Base-by-base conservation (phyloP, 371 early-diverging fungal genomes). In the Massospora cicadina region DNA sequence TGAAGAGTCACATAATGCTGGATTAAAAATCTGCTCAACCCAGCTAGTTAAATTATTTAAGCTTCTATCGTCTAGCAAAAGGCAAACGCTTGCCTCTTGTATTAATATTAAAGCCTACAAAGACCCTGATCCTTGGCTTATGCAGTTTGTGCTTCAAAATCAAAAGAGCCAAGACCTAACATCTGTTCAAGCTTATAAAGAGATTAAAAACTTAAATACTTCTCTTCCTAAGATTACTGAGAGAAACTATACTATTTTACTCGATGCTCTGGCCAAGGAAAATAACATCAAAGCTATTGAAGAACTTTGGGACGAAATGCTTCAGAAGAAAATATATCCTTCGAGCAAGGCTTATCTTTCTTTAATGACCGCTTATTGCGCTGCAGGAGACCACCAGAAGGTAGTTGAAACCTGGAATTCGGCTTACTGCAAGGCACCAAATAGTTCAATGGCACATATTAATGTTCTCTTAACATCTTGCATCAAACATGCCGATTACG, bases 321-420 rank as follows among this genome's bases (percentile, higher is more conserved):
- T 10, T 13, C 1, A 17, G 2, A 33, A 62, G 24, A 62, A 30
- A 33, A 10, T 62, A 2, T 24, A 2, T 1, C 33, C 62, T 25
- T 17, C 28, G 17, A 17, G 17, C 33, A 21, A 33, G 2, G 33
- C 33, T 13, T 62, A 62, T 53, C 24, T 13, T 13, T 21, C 2
- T 24, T 21, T 62, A 3, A 62, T 62, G 62, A 26, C 32, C 17
- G 62, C 43, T 17, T 62, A 62, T 33, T 31, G 33, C 33, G 23
- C 24, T 62, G 33, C 33, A 23, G 62, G 62, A 1, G 30, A 62
- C 21, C 24, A 33, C 21, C 33, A 28, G 17, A 62, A 3, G 3
- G 62, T 62, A 1, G 21, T 62, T n/a, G 31, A 62, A 2, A 17
- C 53, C 29, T 62, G 30, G 30, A 24, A 62, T 32, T 24, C 30